Conservation (phyloP, 2,329 filamentous ascomycete species). For the Colletotrichum ledebouriae region DNA sequence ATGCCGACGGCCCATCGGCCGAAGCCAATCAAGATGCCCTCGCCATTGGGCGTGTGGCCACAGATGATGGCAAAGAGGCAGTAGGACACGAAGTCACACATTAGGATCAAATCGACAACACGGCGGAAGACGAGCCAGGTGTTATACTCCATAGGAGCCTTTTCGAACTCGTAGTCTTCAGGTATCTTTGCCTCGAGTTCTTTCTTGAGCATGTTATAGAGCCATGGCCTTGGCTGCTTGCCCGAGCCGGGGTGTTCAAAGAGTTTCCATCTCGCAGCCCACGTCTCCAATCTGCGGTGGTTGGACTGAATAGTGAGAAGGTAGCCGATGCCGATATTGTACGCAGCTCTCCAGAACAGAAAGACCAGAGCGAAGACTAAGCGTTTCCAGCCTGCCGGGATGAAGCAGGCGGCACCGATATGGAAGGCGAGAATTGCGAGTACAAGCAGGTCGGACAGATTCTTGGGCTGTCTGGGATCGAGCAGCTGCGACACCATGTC, state of each 20-base stretch:
- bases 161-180: constrained; percentile 92
- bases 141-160: constrained; percentile 97
- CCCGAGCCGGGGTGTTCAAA: constrained; percentile 88
- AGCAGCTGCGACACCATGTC: constrained; percentile 99
- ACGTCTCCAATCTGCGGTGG: constrained; percentile 85
- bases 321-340: constrained; percentile 94
- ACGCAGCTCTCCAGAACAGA: constrained; percentile 90
- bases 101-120: constrained; percentile 95
- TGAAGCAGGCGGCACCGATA: constrained; percentile 78
- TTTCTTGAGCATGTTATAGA: constrained; percentile 86
- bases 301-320: constrained; percentile 92
- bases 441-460: constrained; percentile 86
- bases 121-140: constrained; percentile 97
- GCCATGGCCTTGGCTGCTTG: constrained; percentile 82
- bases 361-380: constrained; percentile 87
- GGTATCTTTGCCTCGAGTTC: constrained; percentile 97
- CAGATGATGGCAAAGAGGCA: constrained; percentile 95
- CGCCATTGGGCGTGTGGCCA: constrained; percentile 79
- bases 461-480: constrained; percentile 95
- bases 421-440: constrained; percentile 82
- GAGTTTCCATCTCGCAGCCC: constrained; percentile 87
- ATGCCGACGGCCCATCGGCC: constrained; percentile 86
- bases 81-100: constrained; percentile 99
- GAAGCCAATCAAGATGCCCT: constrained; percentile 76
- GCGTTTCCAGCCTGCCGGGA: constrained; percentile 78